Evolutionary conservation across 2,329 filamentous ascomycete genomes (phyloP).

Genomic region (Colletotrichum karsti): DNA sequence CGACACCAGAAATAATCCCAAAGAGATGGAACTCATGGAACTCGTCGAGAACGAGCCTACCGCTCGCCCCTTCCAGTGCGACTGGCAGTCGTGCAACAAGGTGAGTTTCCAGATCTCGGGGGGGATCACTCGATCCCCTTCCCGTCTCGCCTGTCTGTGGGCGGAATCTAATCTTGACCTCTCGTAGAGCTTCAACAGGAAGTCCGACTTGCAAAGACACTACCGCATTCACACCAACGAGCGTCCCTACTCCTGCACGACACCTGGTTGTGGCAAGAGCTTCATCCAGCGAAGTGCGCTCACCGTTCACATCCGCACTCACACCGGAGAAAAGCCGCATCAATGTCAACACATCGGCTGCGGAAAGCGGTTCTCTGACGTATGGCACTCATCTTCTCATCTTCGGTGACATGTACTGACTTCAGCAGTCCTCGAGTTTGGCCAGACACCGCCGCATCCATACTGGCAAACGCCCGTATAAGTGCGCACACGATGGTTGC

Average conservation of each 20-base stretch:
- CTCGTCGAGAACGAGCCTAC: slow-evolving; percentile 71
- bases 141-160: not conserved
- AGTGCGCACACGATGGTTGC: slow-evolving; percentile 68
- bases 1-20: slow-evolving; percentile 33
- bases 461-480: slow-evolving; percentile 73
- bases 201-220: slow-evolving; percentile 75
- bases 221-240: slow-evolving; percentile 79
- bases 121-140: not conserved
- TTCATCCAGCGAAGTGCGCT: slow-evolving; percentile 77
- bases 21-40: slow-evolving; percentile 70
- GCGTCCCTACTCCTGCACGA: slow-evolving; percentile 70
- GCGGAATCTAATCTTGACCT: slow-evolving; percentile 28
- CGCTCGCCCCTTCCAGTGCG: slow-evolving; percentile 70
- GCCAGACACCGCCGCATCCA: slow-evolving; percentile 73
- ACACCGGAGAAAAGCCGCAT: slow-evolving; percentile 77
- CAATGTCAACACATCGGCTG: slow-evolving; percentile 72
- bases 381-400: slow-evolving; percentile 44
- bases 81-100: slow-evolving; percentile 70
- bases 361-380: slow-evolving; percentile 75
- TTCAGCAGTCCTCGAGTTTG: slow-evolving; percentile 67
- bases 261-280: slow-evolving; percentile 71
- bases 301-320: slow-evolving; percentile 75
- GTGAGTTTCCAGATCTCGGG: slow-evolving; percentile 45
- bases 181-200: slow-evolving; percentile 75
- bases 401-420: slow-evolving; percentile 37